Percentiles rank a stretch among this genome's conserved stretches.
phyloP scores from a whole-genome alignment of 2,329 filamentous ascomycete genomes.

The Drechslera avenae region DNA sequence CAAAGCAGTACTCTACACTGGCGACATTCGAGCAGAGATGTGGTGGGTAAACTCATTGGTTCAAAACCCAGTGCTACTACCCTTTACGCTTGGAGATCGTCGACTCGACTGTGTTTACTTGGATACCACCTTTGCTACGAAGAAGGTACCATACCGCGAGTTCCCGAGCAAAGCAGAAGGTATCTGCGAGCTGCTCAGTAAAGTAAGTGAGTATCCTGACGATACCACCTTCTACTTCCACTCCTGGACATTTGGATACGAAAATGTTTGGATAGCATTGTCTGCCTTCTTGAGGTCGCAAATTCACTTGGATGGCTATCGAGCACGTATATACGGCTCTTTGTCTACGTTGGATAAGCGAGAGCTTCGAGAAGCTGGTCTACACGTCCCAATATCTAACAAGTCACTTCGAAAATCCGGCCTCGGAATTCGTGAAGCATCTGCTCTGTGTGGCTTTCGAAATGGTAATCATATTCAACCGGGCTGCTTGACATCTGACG shows the following conservation, averaged over 20 bases:
- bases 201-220: conserved; percentile 69
- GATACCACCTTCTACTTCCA: conserved; percentile 84
- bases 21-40: conserved; percentile 81
- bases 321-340: conserved; percentile 72
- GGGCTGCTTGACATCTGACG: conserved; percentile 73
- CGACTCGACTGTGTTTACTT: conserved; percentile 82
- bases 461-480: conserved; percentile 72
- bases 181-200: conserved; percentile 71
- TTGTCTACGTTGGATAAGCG: conserved; percentile 45
- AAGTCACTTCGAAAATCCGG: conserved; percentile 39
- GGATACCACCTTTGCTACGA: conserved; percentile 77
- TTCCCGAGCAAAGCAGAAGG: conserved; percentile 75
- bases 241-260: conserved; percentile 91
- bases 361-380: conserved; percentile 39
- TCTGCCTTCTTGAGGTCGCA: conserved; percentile 70
- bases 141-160: conserved; percentile 53
- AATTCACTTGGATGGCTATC: conserved; percentile 85
- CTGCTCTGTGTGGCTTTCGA: conserved; percentile 72
- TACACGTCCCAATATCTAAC: conserved; percentile 42
- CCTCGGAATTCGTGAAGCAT: conserved; percentile 60
- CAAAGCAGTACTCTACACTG: conserved; percentile 82
- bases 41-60: conserved; percentile 82
- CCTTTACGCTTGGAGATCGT: conserved; percentile 62
- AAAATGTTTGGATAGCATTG: conserved; percentile 87
- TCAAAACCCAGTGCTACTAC: conserved; percentile 73